phyloP scores from a whole-genome alignment of 345 rosid species.

The Ceriops tagal region DNA sequence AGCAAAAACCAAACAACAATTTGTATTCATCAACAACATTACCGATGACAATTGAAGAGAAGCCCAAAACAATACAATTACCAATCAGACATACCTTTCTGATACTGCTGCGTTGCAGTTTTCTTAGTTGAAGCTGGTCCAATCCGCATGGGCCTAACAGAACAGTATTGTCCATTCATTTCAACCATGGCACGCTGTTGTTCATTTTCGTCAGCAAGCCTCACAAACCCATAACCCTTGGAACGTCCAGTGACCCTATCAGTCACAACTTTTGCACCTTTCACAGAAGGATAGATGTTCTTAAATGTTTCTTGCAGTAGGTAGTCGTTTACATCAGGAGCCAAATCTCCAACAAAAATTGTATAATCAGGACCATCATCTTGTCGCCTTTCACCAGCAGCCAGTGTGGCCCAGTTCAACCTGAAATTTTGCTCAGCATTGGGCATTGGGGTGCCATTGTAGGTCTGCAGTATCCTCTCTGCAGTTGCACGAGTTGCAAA shows the following conservation, averaged over 20 bases:
- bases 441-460: constrained; percentile 81
- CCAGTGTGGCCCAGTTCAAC: constrained; percentile 87
- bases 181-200: constrained; percentile 86
- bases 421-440: constrained; percentile 68
- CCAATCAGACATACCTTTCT: constrained; percentile 50
- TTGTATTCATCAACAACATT: neutral
- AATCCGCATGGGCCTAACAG: constrained; percentile 87
- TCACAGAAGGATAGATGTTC: constrained; percentile 56
- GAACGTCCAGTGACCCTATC: constrained; percentile 91
- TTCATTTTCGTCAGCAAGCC: constrained; percentile 79
- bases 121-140: constrained; percentile 93
- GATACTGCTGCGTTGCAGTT: constrained; percentile 59
- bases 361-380: constrained; percentile 84
- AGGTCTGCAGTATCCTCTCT: constrained; percentile 72
- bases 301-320: constrained; percentile 73
- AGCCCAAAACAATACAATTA: neutral
- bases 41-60: no score
- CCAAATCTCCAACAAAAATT: constrained; percentile 87
- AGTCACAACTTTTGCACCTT: constrained; percentile 88
- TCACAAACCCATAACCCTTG: constrained; percentile 96
- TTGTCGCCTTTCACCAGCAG: constrained; percentile 84
- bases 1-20: constrained; percentile 3
- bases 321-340: constrained; percentile 84
- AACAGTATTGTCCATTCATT: constrained; percentile 85
- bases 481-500: constrained; percentile 63